phyloP scores from a whole-genome alignment of 2,329 filamentous ascomycete species.

The Domatiomyces globalis region DNA sequence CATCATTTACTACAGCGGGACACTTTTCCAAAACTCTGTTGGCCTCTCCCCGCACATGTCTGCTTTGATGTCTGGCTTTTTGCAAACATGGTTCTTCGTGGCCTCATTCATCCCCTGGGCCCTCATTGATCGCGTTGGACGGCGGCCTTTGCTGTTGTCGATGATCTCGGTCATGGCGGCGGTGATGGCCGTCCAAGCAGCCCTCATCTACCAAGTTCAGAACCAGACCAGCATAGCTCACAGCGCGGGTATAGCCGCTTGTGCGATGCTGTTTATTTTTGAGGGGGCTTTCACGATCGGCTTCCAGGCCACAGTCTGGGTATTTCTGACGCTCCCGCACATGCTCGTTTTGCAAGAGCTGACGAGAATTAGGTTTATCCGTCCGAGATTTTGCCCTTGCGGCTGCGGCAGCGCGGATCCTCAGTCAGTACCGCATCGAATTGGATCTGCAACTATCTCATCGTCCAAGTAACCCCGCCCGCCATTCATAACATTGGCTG shows the following conservation, averaged over 20 bases:
- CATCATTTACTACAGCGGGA: slow-evolving; percentile 31
- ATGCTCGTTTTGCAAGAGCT: not conserved
- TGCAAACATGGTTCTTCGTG: slow-evolving; percentile 41
- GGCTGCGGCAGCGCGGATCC: slow-evolving; percentile 49
- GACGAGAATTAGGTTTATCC: slow-evolving; percentile 35
- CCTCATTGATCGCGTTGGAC: slow-evolving; percentile 37
- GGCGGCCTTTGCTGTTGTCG: slow-evolving; percentile 58
- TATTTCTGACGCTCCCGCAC: not conserved
- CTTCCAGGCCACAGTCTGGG: not conserved
- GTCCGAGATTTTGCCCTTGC: slow-evolving; percentile 48
- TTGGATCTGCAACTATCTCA: slow-evolving; percentile 47
- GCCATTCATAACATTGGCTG: slow-evolving; percentile 45
- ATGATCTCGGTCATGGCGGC: slow-evolving; percentile 51
- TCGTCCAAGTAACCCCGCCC: slow-evolving; percentile 42
- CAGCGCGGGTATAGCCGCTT: not conserved
- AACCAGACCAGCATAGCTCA: not conserved
- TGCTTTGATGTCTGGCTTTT: slow-evolving; percentile 38
- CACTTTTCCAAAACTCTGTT: slow-evolving; percentile 30
- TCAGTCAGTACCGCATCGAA: slow-evolving; percentile 47
- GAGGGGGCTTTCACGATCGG: not conserved
- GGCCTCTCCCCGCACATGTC: slow-evolving; percentile 28
- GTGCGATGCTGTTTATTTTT: not conserved
- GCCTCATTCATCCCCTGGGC: slow-evolving; percentile 39
- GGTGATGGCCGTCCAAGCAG: slow-evolving; percentile 28
- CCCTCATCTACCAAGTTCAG: not conserved